Conservation (phyloP, 495 filamentous ascomycete species). For the Xylaria intraflava region DNA sequence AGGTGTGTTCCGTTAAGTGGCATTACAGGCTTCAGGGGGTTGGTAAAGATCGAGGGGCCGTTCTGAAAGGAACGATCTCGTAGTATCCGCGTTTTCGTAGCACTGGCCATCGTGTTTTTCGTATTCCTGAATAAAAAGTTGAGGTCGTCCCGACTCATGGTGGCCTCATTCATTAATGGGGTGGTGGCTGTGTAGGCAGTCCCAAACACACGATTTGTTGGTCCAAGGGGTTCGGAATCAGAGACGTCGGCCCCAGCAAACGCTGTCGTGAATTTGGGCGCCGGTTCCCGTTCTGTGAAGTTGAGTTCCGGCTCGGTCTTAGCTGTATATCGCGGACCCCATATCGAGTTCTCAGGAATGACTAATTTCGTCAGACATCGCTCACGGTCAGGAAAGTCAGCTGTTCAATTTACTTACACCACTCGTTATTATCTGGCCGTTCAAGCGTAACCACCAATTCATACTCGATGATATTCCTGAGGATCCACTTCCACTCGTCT, state of each 20-base stretch:
- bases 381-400: background rate
- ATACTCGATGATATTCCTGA: constrained; percentile 17
- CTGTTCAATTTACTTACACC: constrained; percentile 16
- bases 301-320: background rate
- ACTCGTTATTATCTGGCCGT: constrained; percentile 3
- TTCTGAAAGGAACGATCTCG: constrained; percentile 16
- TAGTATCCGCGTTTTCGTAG: background rate
- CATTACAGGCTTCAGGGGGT: constrained; percentile 24
- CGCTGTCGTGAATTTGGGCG: background rate
- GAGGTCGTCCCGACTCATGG: background rate
- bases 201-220: background rate
- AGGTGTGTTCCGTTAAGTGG: constrained; percentile 31
- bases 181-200: no score
- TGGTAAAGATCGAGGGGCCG: constrained; percentile 17
- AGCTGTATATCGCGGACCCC: constrained; percentile 2
- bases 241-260: no score
- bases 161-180: background rate
- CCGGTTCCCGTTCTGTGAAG: background rate
- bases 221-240: background rate
- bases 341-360: background rate
- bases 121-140: constrained; percentile 7
- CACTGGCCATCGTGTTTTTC: constrained; percentile 1
- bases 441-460: constrained; percentile 13
- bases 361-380: constrained; percentile 6
- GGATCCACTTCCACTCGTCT: constrained; percentile 19